phyloP scores from a whole-genome alignment of 495 filamentous ascomycete species.

The Tuber umbilicatum region DNA sequence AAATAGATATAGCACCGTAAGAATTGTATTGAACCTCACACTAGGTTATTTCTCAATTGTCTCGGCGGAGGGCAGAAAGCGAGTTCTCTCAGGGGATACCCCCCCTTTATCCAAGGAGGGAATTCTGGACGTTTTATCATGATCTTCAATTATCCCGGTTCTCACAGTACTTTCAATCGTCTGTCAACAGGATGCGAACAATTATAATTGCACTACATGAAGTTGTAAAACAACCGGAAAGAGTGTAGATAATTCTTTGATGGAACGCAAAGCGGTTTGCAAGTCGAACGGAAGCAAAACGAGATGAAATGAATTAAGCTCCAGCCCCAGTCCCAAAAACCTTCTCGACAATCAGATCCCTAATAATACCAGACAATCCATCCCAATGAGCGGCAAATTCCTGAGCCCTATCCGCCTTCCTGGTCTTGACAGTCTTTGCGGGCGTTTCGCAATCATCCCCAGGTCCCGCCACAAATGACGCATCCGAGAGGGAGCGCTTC shows the following conservation, averaged over 20 bases:
- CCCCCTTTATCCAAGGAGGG: too few relatives aligned
- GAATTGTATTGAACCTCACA: too few relatives aligned
- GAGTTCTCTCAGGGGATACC: too few relatives aligned
- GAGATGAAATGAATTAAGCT: background rate
- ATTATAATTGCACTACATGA: background rate
- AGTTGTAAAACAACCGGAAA: background rate
- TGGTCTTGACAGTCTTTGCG: background rate
- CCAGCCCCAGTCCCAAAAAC: background rate
- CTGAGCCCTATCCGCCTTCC: background rate
- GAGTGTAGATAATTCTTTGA: background rate
- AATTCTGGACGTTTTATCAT: too few relatives aligned
- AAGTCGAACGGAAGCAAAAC: background rate
- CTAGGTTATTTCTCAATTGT: too few relatives aligned
- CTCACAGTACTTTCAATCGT: too few relatives aligned
- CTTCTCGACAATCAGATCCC: background rate
- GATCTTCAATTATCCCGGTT: too few relatives aligned
- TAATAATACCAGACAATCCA: background rate
- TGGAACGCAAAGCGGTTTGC: background rate
- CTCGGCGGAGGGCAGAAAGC: too few relatives aligned
- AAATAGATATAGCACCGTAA: too few relatives aligned
- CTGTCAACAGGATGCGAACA: background rate
- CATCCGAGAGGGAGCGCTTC: background rate
- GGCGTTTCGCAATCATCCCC: background rate
- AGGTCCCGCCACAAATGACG: background rate
- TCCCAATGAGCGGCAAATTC: background rate